These are phyloP conservation scores for Teratosphaeria pseudoeucalypti DNA, from an alignment of 2,329 filamentous ascomycete genomes.

Conservation along the genomic window DNA sequence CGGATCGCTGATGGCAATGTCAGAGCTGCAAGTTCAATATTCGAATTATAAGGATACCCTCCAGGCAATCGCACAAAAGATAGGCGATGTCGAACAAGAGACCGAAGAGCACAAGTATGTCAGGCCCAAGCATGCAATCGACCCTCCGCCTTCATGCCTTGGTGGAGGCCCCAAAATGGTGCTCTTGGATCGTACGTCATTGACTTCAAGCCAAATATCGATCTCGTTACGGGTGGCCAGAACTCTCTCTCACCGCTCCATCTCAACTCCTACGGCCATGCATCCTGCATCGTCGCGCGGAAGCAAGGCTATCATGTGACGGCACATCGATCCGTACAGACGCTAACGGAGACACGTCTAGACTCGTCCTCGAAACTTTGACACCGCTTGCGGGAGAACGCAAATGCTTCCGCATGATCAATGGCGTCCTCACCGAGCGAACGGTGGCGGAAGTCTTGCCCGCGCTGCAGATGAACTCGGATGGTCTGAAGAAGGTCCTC, in stretches of 20 bases:
- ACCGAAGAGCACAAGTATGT: constrained; percentile 92
- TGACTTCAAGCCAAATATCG: constrained; percentile 8
- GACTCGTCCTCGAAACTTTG: constrained; percentile 88
- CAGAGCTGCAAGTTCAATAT: constrained; percentile 74
- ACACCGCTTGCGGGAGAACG: constrained; percentile 71
- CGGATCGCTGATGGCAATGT: neutral
- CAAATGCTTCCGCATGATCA: constrained; percentile 98
- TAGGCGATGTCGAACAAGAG: constrained; percentile 95
- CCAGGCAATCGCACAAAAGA: constrained; percentile 89
- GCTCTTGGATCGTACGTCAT: constrained; percentile 14
- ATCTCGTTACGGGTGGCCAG: neutral
- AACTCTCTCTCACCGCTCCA: constrained; percentile 28
- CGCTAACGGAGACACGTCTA: constrained; percentile 28
- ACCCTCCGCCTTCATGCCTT: neutral
- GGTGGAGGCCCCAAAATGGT: constrained; percentile 7
- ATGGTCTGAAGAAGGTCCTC: constrained; percentile 85
- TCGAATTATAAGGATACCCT: constrained; percentile 65
- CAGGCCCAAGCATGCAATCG: constrained; percentile 3
- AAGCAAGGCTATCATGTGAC: neutral
- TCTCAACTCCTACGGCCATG: too few relatives aligned
- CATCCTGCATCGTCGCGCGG: neutral
- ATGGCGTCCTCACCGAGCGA: constrained; percentile 87
- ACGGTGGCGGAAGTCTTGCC: constrained; percentile 90
- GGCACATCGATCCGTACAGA: too few relatives aligned
- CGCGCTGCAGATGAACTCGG: constrained; percentile 82